These are phyloP conservation scores for Trichoderma sp. DNA, from an alignment of 2,329 filamentous ascomycete genomes.

Conservation along the genomic window DNA sequence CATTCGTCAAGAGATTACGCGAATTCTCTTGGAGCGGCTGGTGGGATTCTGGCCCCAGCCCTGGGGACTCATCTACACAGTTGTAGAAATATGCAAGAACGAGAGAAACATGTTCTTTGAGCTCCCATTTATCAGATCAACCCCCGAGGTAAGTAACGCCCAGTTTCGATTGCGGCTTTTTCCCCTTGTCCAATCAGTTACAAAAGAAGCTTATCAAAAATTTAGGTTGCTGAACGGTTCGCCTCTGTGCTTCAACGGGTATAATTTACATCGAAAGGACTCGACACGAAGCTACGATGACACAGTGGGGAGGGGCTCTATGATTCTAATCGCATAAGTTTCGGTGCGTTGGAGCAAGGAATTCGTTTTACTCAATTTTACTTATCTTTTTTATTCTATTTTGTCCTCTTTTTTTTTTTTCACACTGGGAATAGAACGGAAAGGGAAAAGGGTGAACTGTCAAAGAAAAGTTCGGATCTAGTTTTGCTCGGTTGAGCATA, in stretches of 20 bases:
- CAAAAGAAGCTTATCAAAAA: background rate
- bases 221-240: conserved; percentile 42
- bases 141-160: conserved; percentile 68
- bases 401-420: background rate
- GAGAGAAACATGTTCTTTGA: conserved; percentile 90
- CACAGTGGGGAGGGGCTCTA: conserved; percentile 5
- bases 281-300: conserved; percentile 21
- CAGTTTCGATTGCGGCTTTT: background rate
- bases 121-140: conserved; percentile 84
- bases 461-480: conserved; percentile 23
- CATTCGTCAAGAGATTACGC: conserved; percentile 86
- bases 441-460: conserved; percentile 19
- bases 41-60: conserved; percentile 90
- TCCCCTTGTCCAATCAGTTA: background rate
- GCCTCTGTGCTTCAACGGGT: conserved; percentile 40
- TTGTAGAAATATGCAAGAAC: conserved; percentile 89
- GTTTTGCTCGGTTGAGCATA: conserved; percentile 33
- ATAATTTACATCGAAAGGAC: conserved; percentile 28
- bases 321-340: conserved; percentile 9
- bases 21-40: conserved; percentile 83
- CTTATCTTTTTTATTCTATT: background rate
- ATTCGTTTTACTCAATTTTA: background rate
- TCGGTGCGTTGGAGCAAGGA: conserved; percentile 12
- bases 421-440: conserved; percentile 27
- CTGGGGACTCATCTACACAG: conserved; percentile 88